Conservation (phyloP, 371 early-diverging fungal genomes). For the Rhizopus stolonifer region DNA sequence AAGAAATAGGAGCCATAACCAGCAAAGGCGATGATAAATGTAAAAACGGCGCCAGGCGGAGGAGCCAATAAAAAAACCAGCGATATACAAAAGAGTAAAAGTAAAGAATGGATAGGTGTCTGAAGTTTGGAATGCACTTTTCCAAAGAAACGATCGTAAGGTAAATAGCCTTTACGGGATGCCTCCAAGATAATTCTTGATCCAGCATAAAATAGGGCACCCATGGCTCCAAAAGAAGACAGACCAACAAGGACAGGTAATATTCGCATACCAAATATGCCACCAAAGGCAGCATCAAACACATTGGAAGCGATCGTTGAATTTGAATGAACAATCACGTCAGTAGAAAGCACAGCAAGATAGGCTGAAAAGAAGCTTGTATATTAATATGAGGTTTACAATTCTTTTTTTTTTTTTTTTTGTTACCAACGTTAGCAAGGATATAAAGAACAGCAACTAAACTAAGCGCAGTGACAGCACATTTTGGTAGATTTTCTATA, state of each 20-base stretch:
- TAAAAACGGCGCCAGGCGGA: slow-evolving; percentile 25
- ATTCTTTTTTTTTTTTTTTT: no score
- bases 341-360: slow-evolving; percentile 19
- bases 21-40: slow-evolving; percentile 22
- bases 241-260: slow-evolving; percentile 25
- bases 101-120: slow-evolving; percentile 20
- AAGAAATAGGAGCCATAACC: slow-evolving; percentile 27
- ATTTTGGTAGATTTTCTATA: slow-evolving; percentile 27
- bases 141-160: slow-evolving; percentile 22
- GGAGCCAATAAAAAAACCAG: slow-evolving; percentile 26
- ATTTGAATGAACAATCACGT: slow-evolving; percentile 17
- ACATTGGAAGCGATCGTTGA: slow-evolving; percentile 27
- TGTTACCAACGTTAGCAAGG: slow-evolving; percentile 21
- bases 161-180: slow-evolving; percentile 24
- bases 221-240: slow-evolving; percentile 28
- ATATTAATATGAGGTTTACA: no score
- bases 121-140: slow-evolving; percentile 23
- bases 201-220: slow-evolving; percentile 24
- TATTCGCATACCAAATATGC: slow-evolving; percentile 24
- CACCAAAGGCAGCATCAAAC: slow-evolving; percentile 27
- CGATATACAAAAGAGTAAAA: slow-evolving; percentile 14
- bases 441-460: slow-evolving; percentile 20
- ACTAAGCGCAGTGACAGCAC: slow-evolving; percentile 22
- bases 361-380: slow-evolving; percentile 8
- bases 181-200: slow-evolving; percentile 25